phyloP scores from a whole-genome alignment of 2,329 filamentous ascomycete genomes.

The Beauveria bassiana region DNA sequence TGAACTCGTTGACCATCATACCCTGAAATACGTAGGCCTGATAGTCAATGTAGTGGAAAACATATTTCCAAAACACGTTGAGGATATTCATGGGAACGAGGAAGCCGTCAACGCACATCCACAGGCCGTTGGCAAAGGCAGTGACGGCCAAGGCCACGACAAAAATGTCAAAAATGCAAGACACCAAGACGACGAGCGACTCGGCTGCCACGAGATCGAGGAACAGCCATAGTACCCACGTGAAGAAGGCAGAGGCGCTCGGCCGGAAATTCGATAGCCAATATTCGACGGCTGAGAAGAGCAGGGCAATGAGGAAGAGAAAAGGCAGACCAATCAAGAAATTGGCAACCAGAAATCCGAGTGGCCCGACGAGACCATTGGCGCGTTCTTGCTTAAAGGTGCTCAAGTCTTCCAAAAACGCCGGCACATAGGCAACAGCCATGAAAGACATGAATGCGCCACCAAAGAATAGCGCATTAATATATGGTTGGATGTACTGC shows the following conservation, averaged over 20 bases:
- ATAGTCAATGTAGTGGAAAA: conserved; percentile 85
- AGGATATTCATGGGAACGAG: conserved; percentile 64
- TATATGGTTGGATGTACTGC: conserved; percentile 69
- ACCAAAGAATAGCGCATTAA: conserved; percentile 74
- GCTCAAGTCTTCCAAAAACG: conserved; percentile 70
- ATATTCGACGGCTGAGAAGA: conserved; percentile 71
- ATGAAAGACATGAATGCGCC: conserved; percentile 73
- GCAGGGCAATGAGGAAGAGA: conserved; percentile 66
- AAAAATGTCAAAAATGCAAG: conserved; percentile 67
- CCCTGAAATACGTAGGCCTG: conserved; percentile 81
- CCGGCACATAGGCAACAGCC: conserved; percentile 78
- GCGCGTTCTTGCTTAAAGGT: conserved; percentile 70
- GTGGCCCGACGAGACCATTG: conserved; percentile 72
- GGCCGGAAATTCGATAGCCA: conserved; percentile 73
- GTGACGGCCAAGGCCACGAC: conserved; percentile 72
- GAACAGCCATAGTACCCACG: conserved; percentile 77
- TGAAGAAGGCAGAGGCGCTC: conserved; percentile 59
- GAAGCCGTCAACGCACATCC: conserved; percentile 84
- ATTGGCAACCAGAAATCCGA: conserved; percentile 67
- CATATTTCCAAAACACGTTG: conserved; percentile 80
- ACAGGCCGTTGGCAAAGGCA: conserved; percentile 80
- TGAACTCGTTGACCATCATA: conserved; percentile 91
- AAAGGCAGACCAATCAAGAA: conserved; percentile 77
- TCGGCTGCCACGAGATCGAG: conserved; percentile 77
- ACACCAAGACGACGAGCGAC: conserved; percentile 70